Evolutionary conservation across 176 grass and related monocot species (phyloP), one percentile per base, ranked within the genome.

Genomic region (Pontederia crassipes): DNA sequence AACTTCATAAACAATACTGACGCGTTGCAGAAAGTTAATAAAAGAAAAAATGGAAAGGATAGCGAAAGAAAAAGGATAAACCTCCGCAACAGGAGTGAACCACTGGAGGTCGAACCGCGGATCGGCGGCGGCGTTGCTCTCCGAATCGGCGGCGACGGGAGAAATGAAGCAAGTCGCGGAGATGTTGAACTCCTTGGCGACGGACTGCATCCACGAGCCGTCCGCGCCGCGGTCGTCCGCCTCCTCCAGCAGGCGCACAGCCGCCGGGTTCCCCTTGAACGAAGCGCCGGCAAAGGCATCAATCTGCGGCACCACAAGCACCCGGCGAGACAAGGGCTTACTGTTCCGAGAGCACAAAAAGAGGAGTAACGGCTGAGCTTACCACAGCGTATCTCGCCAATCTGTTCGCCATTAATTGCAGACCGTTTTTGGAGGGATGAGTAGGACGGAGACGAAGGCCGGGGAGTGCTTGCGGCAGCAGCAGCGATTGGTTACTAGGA

Each of bases 151-250:
- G 59, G 35, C 52, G 17, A 13, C 61, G 15, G 45, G 73, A 64
- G 68, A 13, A 29, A 95, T 68, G 76, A 78, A 95, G 70, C 65
- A 66, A 14, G 86, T 84, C 57, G 74, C 9, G 7, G 75, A 69
- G 70, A 83, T 57, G 80, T 95, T 90, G 81, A 95, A 95, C 69
- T 95, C 90, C 58, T 29, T 59, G 64, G 90, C 86, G 14, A 95
- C 80, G 49, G 74, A 74, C 62, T 79, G 77, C 86, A 95, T 79
- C 90, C 90, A 90, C 7, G 64, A 48, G 48, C 75, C 82, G 49
- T 86, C 75, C 8, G 67, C 72, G 4, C 2, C 78, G 10, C 29
- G 64, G 12, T 27, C 46, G 26, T 66, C 50, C 63, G 72, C 11
- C 58, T 27, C 72, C 2, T 94, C 72, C 35, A 94, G 73, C 20